Evolutionary conservation across 306 rosid genomes (phyloP).

Genomic region (Fragaria vesca): DNA sequence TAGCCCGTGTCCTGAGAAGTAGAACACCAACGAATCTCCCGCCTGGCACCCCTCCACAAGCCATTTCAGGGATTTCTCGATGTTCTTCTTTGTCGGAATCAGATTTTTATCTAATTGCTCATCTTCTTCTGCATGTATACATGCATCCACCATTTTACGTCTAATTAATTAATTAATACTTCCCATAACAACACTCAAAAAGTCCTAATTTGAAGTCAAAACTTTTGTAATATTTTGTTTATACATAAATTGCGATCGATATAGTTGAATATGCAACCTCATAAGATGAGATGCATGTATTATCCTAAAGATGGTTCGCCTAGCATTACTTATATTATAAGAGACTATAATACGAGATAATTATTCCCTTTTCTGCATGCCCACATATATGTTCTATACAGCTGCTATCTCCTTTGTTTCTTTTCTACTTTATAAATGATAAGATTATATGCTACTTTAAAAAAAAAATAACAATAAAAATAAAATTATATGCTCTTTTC

Average conservation of each 20-base stretch:
- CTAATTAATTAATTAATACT: not conserved
- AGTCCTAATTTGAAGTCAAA: too few relatives aligned
- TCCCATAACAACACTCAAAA: not conserved
- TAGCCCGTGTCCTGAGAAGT: conserved; percentile 84
- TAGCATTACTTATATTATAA: too few relatives aligned
- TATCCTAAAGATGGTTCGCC: too few relatives aligned
- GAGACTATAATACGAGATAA: too few relatives aligned
- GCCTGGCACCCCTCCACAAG: conserved; percentile 60
- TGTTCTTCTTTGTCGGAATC: conserved; percentile 68
- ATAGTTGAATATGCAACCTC: too few relatives aligned
- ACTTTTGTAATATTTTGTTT: too few relatives aligned
- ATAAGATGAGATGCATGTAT: too few relatives aligned
- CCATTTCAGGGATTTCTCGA: conserved; percentile 59
- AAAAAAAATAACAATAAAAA: too few relatives aligned
- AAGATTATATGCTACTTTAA: not conserved
- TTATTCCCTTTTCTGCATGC: too few relatives aligned
- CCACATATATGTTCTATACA: too few relatives aligned
- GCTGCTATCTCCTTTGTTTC: not conserved
- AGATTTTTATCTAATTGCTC: conserved; percentile 10
- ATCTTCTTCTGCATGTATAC: conserved; percentile 40
- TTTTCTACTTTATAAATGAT: not conserved
- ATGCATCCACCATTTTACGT: not conserved
- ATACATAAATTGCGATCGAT: too few relatives aligned
- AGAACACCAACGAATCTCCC: conserved; percentile 77
- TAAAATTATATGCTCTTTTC: not conserved